phyloP scores from a whole-genome alignment of 345 rosid species.

The Citrus cavaleriei region DNA sequence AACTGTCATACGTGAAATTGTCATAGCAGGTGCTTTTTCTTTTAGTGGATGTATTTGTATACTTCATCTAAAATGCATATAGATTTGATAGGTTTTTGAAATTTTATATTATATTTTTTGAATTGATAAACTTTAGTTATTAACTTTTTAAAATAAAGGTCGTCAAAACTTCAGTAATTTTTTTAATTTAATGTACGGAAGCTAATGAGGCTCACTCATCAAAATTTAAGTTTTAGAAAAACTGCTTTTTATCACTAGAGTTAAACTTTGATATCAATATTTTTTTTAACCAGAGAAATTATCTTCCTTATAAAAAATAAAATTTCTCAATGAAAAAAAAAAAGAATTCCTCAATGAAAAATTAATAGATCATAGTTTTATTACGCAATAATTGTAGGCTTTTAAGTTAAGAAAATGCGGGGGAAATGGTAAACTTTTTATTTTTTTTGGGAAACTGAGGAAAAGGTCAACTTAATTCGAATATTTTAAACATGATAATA shows the following conservation, averaged over 20 bases:
- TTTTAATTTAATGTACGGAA: no score
- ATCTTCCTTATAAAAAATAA: not conserved
- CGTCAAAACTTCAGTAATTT: no score
- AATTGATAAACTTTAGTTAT: no score
- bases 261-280: no score
- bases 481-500: no score
- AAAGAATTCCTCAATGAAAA: not conserved
- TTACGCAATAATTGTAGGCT: not conserved
- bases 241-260: no score
- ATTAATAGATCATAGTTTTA: not conserved
- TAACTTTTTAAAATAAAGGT: no score
- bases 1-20: no score
- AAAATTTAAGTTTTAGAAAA: no score
- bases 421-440: not conserved
- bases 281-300: no score
- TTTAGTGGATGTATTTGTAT: no score
- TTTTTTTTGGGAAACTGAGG: not conserved
- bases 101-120: not conserved
- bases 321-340: not conserved
- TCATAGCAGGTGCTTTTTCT: rapidly evolving
- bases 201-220: no score
- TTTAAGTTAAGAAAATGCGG: not conserved
- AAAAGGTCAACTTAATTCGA: not conserved
- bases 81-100: not conserved
- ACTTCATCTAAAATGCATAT: not conserved